Conservation (phyloP, 169 alveolate genomes). For the Plasmodium knowlesi region DNA sequence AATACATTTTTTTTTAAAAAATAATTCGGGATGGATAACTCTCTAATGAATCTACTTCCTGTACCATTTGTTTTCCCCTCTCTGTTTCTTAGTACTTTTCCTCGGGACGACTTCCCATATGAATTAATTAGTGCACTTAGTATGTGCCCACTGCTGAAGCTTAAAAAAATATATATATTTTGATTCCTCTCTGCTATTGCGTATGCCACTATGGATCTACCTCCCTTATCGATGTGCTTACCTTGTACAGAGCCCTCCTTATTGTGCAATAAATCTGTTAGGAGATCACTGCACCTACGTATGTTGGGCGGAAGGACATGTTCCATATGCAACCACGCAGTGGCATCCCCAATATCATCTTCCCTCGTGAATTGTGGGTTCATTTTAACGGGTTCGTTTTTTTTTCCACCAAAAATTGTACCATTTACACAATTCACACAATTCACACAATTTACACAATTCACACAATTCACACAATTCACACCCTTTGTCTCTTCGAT, state of each 20-base stretch:
- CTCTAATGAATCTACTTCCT: conserved; percentile 15
- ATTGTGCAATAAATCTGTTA: neutral
- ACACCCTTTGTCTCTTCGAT: neutral
- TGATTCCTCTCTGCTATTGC: conserved; percentile 28
- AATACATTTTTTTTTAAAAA: neutral
- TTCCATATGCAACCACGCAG: neutral
- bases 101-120: neutral
- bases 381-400: neutral
- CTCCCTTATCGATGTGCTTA: neutral
- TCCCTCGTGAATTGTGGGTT: neutral
- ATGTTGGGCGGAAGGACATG: neutral
- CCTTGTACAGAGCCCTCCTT: neutral
- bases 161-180: conserved; percentile 35
- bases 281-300: neutral
- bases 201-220: conserved; percentile 12
- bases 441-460: neutral
- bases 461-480: neutral
- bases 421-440: neutral
- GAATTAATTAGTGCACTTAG: conserved; percentile 49
- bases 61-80: neutral
- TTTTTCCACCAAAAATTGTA: neutral
- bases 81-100: neutral
- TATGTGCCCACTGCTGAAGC: conserved; percentile 19
- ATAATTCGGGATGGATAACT: neutral
- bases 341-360: neutral